Evolutionary conservation across 139 green algal species (phyloP).

Genomic region (Chlamydomonas sp.): DNA sequence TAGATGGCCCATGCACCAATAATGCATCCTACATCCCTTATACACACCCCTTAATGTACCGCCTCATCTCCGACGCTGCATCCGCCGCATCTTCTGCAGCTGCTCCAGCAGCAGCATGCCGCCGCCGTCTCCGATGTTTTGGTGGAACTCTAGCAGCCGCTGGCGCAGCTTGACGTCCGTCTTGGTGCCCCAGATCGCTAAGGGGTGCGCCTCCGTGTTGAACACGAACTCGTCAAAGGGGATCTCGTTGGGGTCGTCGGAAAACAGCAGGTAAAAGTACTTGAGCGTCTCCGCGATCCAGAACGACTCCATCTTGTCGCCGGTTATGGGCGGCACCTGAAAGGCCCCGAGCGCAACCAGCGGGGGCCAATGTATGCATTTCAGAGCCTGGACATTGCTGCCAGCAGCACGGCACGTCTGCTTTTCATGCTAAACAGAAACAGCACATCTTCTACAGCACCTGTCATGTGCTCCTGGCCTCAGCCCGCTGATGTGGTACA

Average conservation of each 20-base stretch:
- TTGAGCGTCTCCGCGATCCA: constrained; percentile 91
- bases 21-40: no score
- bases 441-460: no score
- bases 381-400: no score
- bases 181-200: constrained; percentile 70
- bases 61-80: no score
- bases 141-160: not conserved
- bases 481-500: no score
- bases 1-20: no score
- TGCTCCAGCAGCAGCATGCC: not conserved
- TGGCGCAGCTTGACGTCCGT: constrained; percentile 21
- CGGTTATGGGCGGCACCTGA: constrained; percentile 52
- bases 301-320: constrained; percentile 90
- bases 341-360: no score
- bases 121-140: not conserved
- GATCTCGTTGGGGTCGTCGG: constrained; percentile 69
- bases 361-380: no score
- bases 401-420: no score
- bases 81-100: not conserved
- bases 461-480: no score
- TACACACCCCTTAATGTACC: no score
- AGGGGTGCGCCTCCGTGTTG: constrained; percentile 89
- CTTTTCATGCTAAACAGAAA: no score
- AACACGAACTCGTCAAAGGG: constrained; percentile 86
- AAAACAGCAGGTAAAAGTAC: constrained; percentile 89